These are phyloP conservation scores for Fusarium lyarnte DNA, from an alignment of 2,329 filamentous ascomycete genomes.

Conservation along the genomic window DNA sequence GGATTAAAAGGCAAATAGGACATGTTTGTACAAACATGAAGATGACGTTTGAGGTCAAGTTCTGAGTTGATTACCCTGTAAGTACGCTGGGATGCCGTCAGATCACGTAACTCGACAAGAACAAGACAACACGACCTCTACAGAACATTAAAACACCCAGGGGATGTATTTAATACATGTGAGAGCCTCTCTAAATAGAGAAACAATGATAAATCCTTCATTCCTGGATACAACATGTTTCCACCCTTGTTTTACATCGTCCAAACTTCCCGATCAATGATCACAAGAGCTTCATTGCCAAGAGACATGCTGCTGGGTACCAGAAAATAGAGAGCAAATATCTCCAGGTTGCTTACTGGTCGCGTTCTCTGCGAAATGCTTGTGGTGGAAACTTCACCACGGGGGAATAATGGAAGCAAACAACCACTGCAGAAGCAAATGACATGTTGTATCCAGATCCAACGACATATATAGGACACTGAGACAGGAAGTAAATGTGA, in stretches of 20 bases:
- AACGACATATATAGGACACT: neutral
- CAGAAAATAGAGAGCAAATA: too few species aligned
- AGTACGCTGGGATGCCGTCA: neutral
- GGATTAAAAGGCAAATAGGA: neutral
- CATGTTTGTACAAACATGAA: neutral
- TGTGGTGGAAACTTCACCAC: neutral
- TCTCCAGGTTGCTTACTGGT: neutral
- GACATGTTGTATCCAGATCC: neutral
- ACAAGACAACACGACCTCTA: neutral
- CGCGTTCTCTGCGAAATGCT: too few species aligned
- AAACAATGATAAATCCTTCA: neutral
- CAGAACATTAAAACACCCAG: neutral
- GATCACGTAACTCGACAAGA: neutral
- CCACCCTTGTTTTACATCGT: too few species aligned
- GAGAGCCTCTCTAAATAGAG: too few species aligned
- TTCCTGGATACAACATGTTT: neutral
- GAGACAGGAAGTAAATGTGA: neutral
- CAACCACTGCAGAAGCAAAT: neutral
- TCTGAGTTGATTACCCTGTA: neutral
- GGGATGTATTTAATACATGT: neutral
- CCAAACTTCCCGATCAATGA: too few species aligned
- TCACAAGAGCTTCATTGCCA: too few species aligned
- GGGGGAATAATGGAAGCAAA: neutral
- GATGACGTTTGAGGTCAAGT: neutral
- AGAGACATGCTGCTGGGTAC: too few species aligned